phyloP scores from a whole-genome alignment of 2,329 filamentous ascomycete genomes.

The Albifimbria verrucaria region DNA sequence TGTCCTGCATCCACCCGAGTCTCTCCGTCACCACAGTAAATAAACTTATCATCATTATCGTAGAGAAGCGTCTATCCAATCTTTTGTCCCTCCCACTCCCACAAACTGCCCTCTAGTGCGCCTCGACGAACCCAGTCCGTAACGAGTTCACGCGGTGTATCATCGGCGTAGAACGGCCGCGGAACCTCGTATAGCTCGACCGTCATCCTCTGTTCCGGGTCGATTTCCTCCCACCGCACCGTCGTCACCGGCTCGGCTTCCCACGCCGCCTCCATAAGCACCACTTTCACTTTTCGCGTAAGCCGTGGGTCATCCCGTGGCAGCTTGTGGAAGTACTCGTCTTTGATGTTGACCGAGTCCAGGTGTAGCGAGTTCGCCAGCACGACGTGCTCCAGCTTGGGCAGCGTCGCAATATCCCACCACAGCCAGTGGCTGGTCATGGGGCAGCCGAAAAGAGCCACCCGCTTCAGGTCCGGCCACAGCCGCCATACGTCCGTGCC shows the following conservation, averaged over 20 bases:
- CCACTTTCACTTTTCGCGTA: constrained; percentile 23
- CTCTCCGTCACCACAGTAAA: too few species aligned
- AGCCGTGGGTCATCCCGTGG: constrained; percentile 23
- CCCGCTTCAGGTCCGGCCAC: constrained; percentile 38
- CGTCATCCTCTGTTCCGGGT: constrained; percentile 32
- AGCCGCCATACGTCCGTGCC: constrained; percentile 37
- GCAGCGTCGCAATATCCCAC: constrained; percentile 33
- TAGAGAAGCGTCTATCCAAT: constrained; percentile 6
- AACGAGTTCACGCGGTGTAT: constrained; percentile 31
- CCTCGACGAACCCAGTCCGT: constrained; percentile 37
- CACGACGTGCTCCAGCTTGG: constrained; percentile 37
- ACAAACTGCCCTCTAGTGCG: constrained; percentile 37
- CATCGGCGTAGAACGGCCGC: constrained; percentile 35
- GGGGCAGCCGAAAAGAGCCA: constrained; percentile 40
- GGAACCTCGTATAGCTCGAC: constrained; percentile 38
- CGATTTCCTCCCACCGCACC: constrained; percentile 28
- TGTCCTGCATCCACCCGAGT: too few species aligned
- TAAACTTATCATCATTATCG: too few species aligned
- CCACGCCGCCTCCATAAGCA: constrained; percentile 26
- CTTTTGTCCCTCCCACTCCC: constrained; percentile 27
- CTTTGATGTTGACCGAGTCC: constrained; percentile 32
- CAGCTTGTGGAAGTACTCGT: constrained; percentile 35
- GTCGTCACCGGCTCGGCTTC: constrained; percentile 20
- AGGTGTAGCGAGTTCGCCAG: constrained; percentile 35
- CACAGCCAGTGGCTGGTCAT: constrained; percentile 34